A percentile compares a stretch with the other conserved stretches of the same genome.
Conservation (phyloP, 1,139 yeast genomes). For the Suhomyces anneliseae region DNA sequence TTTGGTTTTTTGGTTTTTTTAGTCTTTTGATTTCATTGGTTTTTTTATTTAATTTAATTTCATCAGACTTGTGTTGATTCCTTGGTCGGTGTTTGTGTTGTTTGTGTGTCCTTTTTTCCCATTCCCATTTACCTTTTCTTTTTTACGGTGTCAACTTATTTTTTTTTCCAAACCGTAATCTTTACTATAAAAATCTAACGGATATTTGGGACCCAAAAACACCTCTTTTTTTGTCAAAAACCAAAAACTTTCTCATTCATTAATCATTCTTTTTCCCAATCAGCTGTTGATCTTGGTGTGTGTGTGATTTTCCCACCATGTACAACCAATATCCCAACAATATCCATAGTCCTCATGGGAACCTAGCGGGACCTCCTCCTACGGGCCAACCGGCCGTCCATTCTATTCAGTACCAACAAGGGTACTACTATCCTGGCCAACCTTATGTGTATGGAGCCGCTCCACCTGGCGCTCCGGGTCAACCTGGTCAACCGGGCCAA, state of each 20-base stretch:
- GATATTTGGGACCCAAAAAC: neutral
- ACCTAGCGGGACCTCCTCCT: neutral
- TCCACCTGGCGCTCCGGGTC: neutral
- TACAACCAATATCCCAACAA: constrained; percentile 9
- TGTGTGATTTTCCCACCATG: constrained; percentile 2
- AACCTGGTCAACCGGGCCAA: neutral
- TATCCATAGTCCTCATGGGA: constrained; percentile 1
- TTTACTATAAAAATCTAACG: too few species aligned
- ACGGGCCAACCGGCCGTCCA: constrained; percentile 5
- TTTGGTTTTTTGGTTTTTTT: too few species aligned
- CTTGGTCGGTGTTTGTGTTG: too few species aligned
- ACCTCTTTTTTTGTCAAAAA: neutral
- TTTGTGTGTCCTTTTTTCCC: too few species aligned
- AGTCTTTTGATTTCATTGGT: neutral
- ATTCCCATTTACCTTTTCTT: too few species aligned
- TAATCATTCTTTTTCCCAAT: neutral
- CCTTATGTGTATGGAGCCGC: neutral
- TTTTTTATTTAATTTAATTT: too few species aligned
- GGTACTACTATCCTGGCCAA: constrained; percentile 6
- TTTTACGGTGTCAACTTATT: too few species aligned
- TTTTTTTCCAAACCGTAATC: too few species aligned
- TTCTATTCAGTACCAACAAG: constrained; percentile 7
- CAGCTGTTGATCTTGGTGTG: neutral
- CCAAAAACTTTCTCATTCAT: neutral
- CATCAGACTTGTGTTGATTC: too few species aligned